phyloP scores from a whole-genome alignment of 305 asterid species.

The Solanum chacoense region DNA sequence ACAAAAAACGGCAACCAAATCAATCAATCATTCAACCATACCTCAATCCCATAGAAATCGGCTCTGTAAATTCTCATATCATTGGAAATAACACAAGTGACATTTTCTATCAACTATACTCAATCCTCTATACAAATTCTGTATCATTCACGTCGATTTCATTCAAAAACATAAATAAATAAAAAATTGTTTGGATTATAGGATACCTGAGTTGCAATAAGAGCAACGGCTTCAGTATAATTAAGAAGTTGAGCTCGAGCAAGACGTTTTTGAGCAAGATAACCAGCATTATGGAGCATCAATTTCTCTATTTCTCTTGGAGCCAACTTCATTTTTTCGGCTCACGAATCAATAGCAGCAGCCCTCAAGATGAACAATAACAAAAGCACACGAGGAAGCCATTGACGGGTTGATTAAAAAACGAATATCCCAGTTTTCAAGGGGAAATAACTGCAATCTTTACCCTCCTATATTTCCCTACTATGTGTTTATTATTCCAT shows the following conservation, averaged over 20 bases:
- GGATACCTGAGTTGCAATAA: slow-evolving; percentile 60
- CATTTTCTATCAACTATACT: background rate
- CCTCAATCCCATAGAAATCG: background rate
- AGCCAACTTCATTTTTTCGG: slow-evolving; percentile 58
- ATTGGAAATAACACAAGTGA: background rate
- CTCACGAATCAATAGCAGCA: background rate
- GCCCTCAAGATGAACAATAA: background rate
- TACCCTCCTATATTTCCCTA: background rate
- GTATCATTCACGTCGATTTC: background rate
- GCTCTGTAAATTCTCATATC: background rate
- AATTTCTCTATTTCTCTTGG: slow-evolving; percentile 83
- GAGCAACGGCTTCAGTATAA: slow-evolving; percentile 73
- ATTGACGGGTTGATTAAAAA: background rate
- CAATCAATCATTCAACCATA: background rate
- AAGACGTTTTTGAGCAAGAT: slow-evolving; percentile 80
- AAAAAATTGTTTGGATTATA: background rate
- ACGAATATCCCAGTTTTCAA: background rate
- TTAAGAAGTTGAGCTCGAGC: slow-evolving; percentile 86
- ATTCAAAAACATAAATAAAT: background rate
- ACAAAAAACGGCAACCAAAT: background rate
- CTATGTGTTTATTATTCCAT: no score
- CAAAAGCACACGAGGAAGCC: background rate
- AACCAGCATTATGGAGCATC: slow-evolving; percentile 89
- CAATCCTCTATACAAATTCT: background rate
- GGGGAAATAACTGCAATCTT: background rate